Conservation (phyloP, 495 filamentous ascomycete genomes). For the Sabuloglossum arenarium region DNA sequence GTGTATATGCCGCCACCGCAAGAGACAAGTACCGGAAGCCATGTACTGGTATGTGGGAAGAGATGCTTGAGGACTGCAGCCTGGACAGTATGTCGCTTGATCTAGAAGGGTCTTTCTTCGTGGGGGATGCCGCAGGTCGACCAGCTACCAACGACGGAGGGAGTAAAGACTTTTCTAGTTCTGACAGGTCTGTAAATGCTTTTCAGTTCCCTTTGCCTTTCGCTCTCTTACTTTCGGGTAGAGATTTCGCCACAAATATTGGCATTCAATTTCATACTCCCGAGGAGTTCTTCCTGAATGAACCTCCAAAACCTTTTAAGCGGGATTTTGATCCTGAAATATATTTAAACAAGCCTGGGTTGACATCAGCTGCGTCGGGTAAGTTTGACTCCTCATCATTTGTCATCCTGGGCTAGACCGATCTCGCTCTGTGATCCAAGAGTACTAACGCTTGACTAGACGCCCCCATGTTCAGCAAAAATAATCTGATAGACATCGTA, state of each 20-base stretch:
- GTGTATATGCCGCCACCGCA: slow-evolving; percentile 65
- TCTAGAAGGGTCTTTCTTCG: slow-evolving; percentile 50
- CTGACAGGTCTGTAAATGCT: slow-evolving; percentile 39
- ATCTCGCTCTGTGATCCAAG: not conserved
- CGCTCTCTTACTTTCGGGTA: slow-evolving; percentile 9
- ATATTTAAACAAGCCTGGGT: slow-evolving; percentile 21
- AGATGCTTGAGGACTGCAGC: slow-evolving; percentile 53
- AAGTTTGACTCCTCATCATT: slow-evolving; percentile 17
- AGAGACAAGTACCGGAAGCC: slow-evolving; percentile 75
- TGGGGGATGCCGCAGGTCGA: slow-evolving; percentile 71
- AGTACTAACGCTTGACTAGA: not conserved
- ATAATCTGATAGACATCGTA: slow-evolving; percentile 49
- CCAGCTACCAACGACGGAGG: slow-evolving; percentile 14
- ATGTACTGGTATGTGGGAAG: slow-evolving; percentile 71
- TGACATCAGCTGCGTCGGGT: slow-evolving; percentile 16
- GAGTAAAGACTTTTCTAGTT: slow-evolving; percentile 50
- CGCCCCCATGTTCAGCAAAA: slow-evolving; percentile 31
- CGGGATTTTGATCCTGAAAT: slow-evolving; percentile 44
- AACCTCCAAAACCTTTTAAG: slow-evolving; percentile 35
- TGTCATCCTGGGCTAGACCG: not conserved
- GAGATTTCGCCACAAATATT: slow-evolving; percentile 64
- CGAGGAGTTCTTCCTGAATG: slow-evolving; percentile 71
- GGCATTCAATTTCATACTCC: slow-evolving; percentile 66
- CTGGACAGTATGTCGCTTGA: slow-evolving; percentile 40
- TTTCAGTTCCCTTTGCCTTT: not conserved